phyloP scores from a whole-genome alignment of 768 basidiomycete species.

The Xerocomellus intermedius region DNA sequence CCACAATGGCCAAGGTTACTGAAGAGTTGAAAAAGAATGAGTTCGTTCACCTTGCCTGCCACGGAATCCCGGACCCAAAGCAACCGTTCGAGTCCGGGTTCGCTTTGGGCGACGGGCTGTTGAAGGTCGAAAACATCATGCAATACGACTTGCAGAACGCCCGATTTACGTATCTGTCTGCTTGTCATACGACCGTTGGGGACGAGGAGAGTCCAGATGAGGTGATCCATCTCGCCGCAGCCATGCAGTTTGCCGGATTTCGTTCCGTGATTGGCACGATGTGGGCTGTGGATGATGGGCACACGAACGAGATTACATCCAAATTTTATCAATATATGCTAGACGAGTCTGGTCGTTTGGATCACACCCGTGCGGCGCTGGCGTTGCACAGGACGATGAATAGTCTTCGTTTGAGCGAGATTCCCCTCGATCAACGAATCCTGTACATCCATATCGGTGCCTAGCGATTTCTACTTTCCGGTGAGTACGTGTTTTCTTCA shows the following conservation, averaged over 20 bases:
- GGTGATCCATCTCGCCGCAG: background rate
- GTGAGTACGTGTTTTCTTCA: no score
- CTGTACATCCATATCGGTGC: slow-evolving; percentile 16
- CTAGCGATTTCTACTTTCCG: background rate
- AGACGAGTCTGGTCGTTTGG: background rate
- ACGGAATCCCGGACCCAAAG: slow-evolving; percentile 9
- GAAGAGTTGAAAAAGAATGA: background rate
- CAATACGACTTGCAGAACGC: background rate
- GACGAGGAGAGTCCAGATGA: slow-evolving; percentile 1
- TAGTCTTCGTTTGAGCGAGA: background rate
- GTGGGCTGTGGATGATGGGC: background rate
- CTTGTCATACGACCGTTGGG: background rate
- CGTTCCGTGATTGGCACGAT: slow-evolving; percentile 8
- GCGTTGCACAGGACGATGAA: slow-evolving; percentile 7
- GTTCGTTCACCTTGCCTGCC: slow-evolving; percentile 19
- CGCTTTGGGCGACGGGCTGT: background rate
- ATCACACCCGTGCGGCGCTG: slow-evolving; percentile 3
- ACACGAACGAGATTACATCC: slow-evolving; percentile 1
- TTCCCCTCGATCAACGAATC: slow-evolving; percentile 15
- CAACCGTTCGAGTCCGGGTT: background rate
- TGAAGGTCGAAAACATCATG: background rate
- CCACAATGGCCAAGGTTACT: background rate
- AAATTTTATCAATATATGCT: slow-evolving; percentile 10
- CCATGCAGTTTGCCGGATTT: slow-evolving; percentile 6
- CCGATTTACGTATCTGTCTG: slow-evolving; percentile 3